Base-by-base conservation (phyloP, 2,329 filamentous ascomycete species). In the Fusarium secorum region DNA sequence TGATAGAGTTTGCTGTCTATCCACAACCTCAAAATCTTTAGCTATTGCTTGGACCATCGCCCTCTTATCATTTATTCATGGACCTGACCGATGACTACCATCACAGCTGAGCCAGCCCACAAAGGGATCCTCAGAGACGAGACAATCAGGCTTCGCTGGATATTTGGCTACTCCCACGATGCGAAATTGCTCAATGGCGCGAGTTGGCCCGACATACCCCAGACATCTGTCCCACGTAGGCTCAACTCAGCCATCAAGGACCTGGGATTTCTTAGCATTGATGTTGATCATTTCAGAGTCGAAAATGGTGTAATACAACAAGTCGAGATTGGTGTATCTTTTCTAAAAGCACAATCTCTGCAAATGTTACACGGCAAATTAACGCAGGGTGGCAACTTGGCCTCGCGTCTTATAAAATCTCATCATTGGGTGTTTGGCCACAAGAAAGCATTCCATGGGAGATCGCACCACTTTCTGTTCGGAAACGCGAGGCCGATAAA, bases 71-170 rank as follows among this genome's bases (percentile, higher is more conserved):
- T 8, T 22, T 5, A 22, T n/a, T 4, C n/a, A 22, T 22, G 28
- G n/a, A 33, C 0, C 24, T 18, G n/a, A 10, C 7, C 11, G 7
- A 44, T 44, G 22, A 11, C 41, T 26, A 18, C n/a, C 33, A 60
- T 33, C 20, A 5, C 38, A 51, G 41, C 32, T 24, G 53, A 57
- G 15, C 63, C 51, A 49, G 48, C 28, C 35, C 66, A 72, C 10
- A 70, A 67, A 42, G 66, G 69, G 1, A 65, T 72, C 24, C 52
- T 68, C 5, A 60, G 66, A 60, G 71, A 73, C 7, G 69, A 68
- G 17, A 70, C 58, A 7, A 4, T 73, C 5, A 28, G 68, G 8
- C 62, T 68, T 15, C 56, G 63, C 35, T 70, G 49, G 62, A 38
- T 61, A 1, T 70, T 73, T 54, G 70, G 70, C 9, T 68, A 63